Evolutionary conservation across 2,329 filamentous ascomycete species (phyloP).

Genomic region (Monosporascus cannonballus): DNA sequence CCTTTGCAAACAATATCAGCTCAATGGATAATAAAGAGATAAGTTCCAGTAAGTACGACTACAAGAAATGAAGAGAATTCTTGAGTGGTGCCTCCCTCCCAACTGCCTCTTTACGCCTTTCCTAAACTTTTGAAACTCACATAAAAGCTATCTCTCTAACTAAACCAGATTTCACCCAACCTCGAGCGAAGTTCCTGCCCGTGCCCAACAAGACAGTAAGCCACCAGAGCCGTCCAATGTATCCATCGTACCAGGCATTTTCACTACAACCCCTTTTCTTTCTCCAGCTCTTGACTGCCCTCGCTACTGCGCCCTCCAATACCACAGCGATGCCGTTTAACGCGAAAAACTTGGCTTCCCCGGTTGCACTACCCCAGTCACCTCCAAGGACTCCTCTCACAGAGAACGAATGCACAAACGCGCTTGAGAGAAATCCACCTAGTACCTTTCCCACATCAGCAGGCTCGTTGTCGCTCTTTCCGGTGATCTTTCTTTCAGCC

Average conservation of each 20-base stretch:
- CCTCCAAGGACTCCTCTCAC: constrained; percentile 33
- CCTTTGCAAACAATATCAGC: too few relatives aligned
- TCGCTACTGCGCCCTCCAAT: constrained; percentile 19
- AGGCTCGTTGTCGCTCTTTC: constrained; percentile 26
- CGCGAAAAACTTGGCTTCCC: constrained; percentile 27
- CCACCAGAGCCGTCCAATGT: constrained; percentile 34
- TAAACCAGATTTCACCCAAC: constrained; percentile 34
- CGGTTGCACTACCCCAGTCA: constrained; percentile 22
- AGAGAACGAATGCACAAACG: constrained; percentile 34
- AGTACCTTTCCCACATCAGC: constrained; percentile 37
- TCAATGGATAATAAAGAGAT: too few relatives aligned
- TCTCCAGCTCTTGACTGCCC: constrained; percentile 13
- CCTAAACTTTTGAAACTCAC: not conserved
- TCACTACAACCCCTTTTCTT: constrained; percentile 6
- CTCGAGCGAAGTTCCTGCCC: constrained; percentile 35
- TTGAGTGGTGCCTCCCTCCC: too few relatives aligned
- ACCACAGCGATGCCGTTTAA: constrained; percentile 27
- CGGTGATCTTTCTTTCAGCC: constrained; percentile 31
- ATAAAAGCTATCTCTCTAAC: constrained; percentile 20
- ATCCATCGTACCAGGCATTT: constrained; percentile 23
- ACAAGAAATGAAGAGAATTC: too few relatives aligned
- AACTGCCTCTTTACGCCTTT: too few relatives aligned
- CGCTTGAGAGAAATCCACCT: constrained; percentile 33
- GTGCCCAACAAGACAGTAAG: constrained; percentile 29
- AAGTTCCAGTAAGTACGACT: too few relatives aligned